A percentile compares a stretch with the other conserved stretches of the same genome.
Evolutionary conservation across 2,329 filamentous ascomycete genomes (phyloP).

Genomic region (Canariomyces notabilis): DNA sequence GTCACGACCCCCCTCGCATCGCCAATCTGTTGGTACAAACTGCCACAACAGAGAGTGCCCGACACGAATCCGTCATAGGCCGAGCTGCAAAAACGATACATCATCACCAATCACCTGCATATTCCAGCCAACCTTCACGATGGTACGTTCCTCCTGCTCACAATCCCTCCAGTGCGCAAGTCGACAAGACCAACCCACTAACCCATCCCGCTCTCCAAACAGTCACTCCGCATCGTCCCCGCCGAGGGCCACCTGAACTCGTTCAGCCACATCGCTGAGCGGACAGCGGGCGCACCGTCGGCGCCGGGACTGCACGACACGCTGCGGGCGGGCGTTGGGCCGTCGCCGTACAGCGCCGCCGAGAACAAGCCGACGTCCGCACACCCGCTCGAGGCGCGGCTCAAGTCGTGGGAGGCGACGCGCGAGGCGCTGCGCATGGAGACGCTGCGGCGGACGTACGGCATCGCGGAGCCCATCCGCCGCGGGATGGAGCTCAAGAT

Average conservation of each 20-base stretch:
- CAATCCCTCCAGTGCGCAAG: not conserved
- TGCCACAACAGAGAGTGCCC: no score
- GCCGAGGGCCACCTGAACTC: constrained; percentile 58
- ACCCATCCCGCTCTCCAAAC: constrained; percentile 35
- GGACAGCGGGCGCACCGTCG: constrained; percentile 71
- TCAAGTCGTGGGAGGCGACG: constrained; percentile 83
- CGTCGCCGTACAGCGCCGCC: constrained; percentile 44
- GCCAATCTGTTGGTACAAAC: not conserved
- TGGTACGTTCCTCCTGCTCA: constrained; percentile 39
- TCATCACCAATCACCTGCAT: not conserved
- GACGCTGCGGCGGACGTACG: constrained; percentile 78
- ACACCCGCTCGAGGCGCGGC: constrained; percentile 88
- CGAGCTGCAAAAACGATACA: not conserved
- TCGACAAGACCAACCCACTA: constrained; percentile 16
- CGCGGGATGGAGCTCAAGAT: constrained; percentile 95
- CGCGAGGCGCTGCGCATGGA: constrained; percentile 87
- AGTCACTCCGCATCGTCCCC: constrained; percentile 89
- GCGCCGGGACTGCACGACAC: constrained; percentile 92
- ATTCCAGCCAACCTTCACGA: constrained; percentile 33
- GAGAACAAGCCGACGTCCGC: constrained; percentile 53
- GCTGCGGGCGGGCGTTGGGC: constrained; percentile 75
- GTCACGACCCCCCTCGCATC: constrained; percentile 3
- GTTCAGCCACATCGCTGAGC: constrained; percentile 54
- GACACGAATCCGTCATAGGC: not conserved
- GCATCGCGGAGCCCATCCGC: constrained; percentile 86